Conservation (phyloP, 2,329 filamentous ascomycete genomes). For the Sporothrix protearum region DNA sequence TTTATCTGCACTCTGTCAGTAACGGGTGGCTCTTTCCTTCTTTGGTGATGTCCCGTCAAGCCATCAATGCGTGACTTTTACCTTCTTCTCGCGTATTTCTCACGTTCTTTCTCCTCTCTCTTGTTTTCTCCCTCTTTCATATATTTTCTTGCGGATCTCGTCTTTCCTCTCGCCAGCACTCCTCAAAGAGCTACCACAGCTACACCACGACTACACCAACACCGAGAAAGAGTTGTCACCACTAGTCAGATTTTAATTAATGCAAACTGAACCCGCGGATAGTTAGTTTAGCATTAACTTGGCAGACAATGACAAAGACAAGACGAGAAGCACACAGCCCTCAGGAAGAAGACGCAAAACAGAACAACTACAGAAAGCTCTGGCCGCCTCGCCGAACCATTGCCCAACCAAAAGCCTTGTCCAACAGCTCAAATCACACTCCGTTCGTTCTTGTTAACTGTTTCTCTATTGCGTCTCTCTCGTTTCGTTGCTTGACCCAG, state of each 20-base stretch:
- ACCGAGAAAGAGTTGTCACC: neutral
- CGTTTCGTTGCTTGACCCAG: neutral
- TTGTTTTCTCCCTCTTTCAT: neutral
- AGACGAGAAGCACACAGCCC: neutral
- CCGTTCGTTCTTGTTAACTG: neutral
- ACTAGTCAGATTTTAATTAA: neutral
- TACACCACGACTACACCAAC: neutral
- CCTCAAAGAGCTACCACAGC: neutral
- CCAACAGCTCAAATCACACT: neutral
- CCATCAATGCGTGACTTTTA: neutral
- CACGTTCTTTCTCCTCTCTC: neutral
- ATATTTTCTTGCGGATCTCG: neutral
- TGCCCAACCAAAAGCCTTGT: neutral
- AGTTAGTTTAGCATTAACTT: neutral
- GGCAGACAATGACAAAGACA: neutral
- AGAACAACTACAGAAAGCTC: neutral
- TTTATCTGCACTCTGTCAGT: neutral
- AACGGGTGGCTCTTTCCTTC: neutral
- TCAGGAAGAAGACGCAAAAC: neutral
- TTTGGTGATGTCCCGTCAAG: neutral
- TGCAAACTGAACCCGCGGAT: neutral
- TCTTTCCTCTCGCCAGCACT: neutral
- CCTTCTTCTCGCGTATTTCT: neutral
- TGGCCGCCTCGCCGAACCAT: neutral
- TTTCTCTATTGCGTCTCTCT: neutral